Evolutionary conservation across 2,329 filamentous ascomycete species (phyloP), one percentile per base, ranked within the genome.

Genomic region (Knufia fluminis): DNA sequence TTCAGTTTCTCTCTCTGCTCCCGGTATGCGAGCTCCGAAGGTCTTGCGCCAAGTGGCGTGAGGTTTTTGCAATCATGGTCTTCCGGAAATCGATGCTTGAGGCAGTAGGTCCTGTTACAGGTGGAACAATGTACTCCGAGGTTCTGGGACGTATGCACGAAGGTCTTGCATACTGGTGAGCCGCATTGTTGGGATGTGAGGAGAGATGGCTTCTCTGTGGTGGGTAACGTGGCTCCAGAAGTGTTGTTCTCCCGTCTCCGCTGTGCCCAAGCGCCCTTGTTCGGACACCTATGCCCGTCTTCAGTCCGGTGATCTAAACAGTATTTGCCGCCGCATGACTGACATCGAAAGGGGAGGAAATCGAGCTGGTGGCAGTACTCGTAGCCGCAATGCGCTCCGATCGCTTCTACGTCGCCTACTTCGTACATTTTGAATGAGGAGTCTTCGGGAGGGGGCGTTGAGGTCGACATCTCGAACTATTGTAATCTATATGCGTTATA

Each of bases 221-320:
- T 22, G 0, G 64, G 55, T 14, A 48, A 24, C 2, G 59, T 55
- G 32, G 57, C 62, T 32, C 61, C 54, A 35, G 62, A 57, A 50
- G 60, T 60, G 33, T 58, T 59, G 20, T 49, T 56, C 20, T 49
- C 32, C 17, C 71, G 69, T 50, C 72, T 70, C 48, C 64, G 63
- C 24, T 67, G 68, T 0, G 78, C 79, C 79, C 79, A 83, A 61
- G 75, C 77, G 46, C 80, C 80, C 28, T 73, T 76, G 51, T 77
- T 71, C 2, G 73, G 59, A 57, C 81, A 85, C 62, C 80, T 78
- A 71, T 98, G 94, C 0, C 86, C 72, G 17, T 80, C 78, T 71
- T 97, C 91, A 61, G 81, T 84, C 49, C 91, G 86, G 74, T 98
- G 92, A 64, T 97, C 91, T 57, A 94, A 84, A 66, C 94, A 98